phyloP scores from a whole-genome alignment of 202 grass and related monocot genomes.

The Alloteropsis angusta region DNA sequence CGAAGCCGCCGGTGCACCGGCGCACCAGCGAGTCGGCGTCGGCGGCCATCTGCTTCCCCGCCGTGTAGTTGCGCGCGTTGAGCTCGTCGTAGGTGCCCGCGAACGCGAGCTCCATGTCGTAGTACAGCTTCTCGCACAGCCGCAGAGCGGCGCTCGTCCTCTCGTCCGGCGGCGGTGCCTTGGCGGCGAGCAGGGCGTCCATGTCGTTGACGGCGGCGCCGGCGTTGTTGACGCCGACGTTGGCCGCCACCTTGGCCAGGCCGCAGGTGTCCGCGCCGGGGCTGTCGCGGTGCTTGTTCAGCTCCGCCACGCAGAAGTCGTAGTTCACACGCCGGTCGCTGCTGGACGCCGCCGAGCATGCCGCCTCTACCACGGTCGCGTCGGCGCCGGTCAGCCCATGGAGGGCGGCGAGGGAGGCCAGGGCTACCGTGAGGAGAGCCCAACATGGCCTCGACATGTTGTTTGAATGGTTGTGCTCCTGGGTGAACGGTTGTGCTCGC shows the following conservation, averaged over 20 bases:
- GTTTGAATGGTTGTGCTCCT: neutral
- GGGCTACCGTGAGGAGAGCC: neutral
- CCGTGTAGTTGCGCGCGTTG: neutral
- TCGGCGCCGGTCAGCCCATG: neutral
- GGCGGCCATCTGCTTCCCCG: neutral
- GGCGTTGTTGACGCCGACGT: neutral
- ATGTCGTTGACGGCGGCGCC: neutral
- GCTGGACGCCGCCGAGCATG: neutral
- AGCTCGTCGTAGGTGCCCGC: neutral
- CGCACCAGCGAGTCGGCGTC: neutral
- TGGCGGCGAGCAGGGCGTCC: neutral
- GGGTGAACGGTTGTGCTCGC: neutral
- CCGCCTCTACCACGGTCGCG: neutral
- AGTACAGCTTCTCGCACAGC: slow-evolving; percentile 1
- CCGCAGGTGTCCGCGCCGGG: neutral
- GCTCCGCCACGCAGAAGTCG: slow-evolving; percentile 5
- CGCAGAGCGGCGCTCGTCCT: neutral
- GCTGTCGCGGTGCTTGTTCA: neutral
- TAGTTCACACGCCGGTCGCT: neutral
- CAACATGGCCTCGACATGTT: neutral
- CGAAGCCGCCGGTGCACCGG: neutral
- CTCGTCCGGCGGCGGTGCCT: neutral
- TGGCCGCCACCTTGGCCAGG: slow-evolving; percentile 7
- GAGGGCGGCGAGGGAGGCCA: neutral
- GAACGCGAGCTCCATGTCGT: slow-evolving; percentile 13